Evolutionary conservation across 2,329 filamentous ascomycete species (phyloP).

Genomic region (Trichoderma semiorbis): DNA sequence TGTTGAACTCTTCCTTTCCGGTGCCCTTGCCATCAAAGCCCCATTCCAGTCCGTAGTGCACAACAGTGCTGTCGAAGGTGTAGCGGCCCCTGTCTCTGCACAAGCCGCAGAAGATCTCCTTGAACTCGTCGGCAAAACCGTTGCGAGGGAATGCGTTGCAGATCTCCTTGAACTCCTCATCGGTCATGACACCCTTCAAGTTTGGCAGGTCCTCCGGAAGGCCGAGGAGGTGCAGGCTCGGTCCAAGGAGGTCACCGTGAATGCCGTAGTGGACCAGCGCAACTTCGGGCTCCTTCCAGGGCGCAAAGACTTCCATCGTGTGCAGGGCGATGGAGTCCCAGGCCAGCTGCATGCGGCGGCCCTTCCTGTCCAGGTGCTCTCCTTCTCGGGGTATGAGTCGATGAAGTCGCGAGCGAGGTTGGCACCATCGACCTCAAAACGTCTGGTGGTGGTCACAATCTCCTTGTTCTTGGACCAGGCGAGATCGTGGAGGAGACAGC

Average conservation of each 20-base stretch:
- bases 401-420: background rate
- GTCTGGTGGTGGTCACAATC: background rate
- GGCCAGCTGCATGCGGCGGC: background rate
- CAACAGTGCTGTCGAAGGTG: background rate
- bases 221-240: background rate
- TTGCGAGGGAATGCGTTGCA: background rate
- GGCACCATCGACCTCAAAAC: background rate
- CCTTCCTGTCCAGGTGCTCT: background rate
- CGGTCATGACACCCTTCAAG: background rate
- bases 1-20: background rate
- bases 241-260: background rate
- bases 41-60: background rate
- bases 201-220: background rate
- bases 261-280: background rate
- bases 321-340: background rate
- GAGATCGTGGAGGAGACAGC: background rate
- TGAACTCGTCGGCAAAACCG: background rate
- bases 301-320: background rate
- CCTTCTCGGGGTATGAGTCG: background rate
- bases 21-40: background rate
- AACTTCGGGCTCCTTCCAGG: background rate
- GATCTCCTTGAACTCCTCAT: background rate
- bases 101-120: conserved; percentile 1
- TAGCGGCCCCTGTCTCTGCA: background rate
- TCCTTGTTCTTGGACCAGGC: background rate